phyloP scores from a whole-genome alignment of 1,284 basidiomycete genomes.

The Ceratobasidium sp. region DNA sequence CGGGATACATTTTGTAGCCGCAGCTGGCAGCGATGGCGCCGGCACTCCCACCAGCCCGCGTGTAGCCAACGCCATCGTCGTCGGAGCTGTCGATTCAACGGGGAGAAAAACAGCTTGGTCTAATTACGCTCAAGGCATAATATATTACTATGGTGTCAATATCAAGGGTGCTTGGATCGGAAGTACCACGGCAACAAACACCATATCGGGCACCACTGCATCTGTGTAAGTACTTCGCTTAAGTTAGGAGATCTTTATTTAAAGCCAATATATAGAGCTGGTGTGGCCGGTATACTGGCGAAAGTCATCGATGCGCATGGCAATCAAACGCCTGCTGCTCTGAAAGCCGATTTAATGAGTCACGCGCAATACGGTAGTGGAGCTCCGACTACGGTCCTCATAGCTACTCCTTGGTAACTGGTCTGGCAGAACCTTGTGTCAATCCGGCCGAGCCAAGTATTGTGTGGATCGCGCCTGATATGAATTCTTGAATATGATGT shows the following conservation, averaged over 20 bases:
- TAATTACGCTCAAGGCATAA: constrained; percentile 36
- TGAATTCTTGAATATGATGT: no score
- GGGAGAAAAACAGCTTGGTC: constrained; percentile 37
- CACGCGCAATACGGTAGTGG: no score
- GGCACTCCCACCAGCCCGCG: no score
- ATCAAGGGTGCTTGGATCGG: constrained; percentile 33
- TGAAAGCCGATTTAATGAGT: not conserved
- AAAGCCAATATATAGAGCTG: not conserved
- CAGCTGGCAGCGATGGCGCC: no score
- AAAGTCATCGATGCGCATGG: not conserved
- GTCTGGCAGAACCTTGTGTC: no score
- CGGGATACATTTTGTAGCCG: no score
- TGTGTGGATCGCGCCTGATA: no score
- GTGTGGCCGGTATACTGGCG: constrained; percentile 4
- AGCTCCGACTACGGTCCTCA: no score
- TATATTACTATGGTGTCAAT: constrained; percentile 37
- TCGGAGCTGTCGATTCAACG: constrained; percentile 69
- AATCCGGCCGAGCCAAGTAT: no score
- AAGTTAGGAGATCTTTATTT: not conserved
- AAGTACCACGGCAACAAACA: constrained; percentile 33
- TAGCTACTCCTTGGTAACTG: no score
- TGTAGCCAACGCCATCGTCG: constrained; percentile 89
- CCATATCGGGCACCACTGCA: not conserved
- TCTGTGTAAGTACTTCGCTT: not conserved
- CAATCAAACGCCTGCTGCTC: not conserved